These are phyloP conservation scores for Vitis hybrid DNA, from an alignment of 177 flowering plant species.

Conservation along the genomic window DNA sequence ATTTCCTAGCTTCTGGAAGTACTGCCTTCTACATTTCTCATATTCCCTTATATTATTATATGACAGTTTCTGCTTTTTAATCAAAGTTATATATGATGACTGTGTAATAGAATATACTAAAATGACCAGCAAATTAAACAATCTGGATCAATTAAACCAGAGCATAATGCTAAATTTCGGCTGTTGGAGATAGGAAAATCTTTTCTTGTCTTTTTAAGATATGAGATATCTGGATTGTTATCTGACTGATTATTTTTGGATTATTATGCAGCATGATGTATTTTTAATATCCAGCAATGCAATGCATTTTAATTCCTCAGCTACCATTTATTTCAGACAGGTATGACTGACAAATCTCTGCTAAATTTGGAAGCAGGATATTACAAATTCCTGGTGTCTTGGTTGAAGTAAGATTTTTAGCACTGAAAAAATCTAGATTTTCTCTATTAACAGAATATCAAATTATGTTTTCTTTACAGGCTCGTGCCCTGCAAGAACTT, in stretches of 20 bases:
- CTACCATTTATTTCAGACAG: constrained; percentile 63
- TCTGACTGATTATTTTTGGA: constrained; percentile 5
- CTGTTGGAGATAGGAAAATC: no score
- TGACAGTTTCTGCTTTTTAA: no score
- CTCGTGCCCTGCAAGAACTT: constrained; percentile 55
- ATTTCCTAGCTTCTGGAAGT: no score
- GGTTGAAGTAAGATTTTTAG: not conserved
- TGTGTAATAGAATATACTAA: no score
- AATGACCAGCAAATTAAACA: no score
- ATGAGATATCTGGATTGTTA: no score
- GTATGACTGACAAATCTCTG: constrained; percentile 24
- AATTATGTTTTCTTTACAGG: constrained; percentile 36
- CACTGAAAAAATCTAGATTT: not conserved
- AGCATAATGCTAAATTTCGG: no score
- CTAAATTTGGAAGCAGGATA: not conserved
- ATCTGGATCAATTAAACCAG: no score
- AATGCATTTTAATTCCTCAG: constrained; percentile 67
- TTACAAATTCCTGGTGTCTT: not conserved
- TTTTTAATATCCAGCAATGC: constrained; percentile 68
- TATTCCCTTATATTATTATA: no score
- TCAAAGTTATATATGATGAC: no score
- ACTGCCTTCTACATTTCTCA: no score
- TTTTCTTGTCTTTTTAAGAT: no score
- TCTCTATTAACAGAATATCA: not conserved
- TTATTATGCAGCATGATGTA: constrained; percentile 56